Evolutionary conservation across 2,329 filamentous ascomycete genomes (phyloP), one percentile per base, ranked within the genome.

Genomic region (Tympanopsis confertula): DNA sequence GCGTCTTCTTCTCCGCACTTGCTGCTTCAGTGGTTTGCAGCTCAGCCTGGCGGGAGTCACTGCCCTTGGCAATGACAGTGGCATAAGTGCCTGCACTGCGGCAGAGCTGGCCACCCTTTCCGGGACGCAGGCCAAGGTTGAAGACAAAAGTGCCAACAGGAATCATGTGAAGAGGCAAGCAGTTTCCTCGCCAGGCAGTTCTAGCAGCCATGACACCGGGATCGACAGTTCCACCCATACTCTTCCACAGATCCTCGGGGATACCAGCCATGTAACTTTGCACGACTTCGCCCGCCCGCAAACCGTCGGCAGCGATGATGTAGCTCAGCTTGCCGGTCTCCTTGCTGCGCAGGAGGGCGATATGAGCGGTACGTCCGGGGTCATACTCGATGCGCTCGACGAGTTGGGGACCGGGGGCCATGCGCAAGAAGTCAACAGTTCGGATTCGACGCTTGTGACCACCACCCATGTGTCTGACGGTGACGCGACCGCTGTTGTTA

Each of bases 311-410:
- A n/a, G 91, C 91, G 41, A 98, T 69, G 45, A 98, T 94, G 59
- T 98, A 98, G 46, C 80, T 86, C 62, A 91, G 80, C 47, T 71
- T 73, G 12, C 78, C 74, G 0, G 82, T 89, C 35, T 76, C 71
- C 45, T 86, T 66, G 50, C 83, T 78, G 36, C 78, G 87, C 35
- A 95, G 53, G 39, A 98, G 70, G 4, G 91, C 91, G 58, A 98
- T 88, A 56, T 98, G 91, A 13, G 89, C 86, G 50, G 79, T 94
- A 37, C 91, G 82, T 46, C 86, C 86, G 1, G 91, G 91, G 51
- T 98, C 93, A 58, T 96, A 88, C 59, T 98, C 91, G 52, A 98
- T 91, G 43, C 91, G 78, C 55, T 96, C 88, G 39, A 98, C 89
- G 13, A 80, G 62, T 50, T 96, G 91, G 45, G 84, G 79, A 14